Evolutionary conservation across 78 protist genomes (phyloP).

Genomic region (Monocercomonoides exilis): DNA sequence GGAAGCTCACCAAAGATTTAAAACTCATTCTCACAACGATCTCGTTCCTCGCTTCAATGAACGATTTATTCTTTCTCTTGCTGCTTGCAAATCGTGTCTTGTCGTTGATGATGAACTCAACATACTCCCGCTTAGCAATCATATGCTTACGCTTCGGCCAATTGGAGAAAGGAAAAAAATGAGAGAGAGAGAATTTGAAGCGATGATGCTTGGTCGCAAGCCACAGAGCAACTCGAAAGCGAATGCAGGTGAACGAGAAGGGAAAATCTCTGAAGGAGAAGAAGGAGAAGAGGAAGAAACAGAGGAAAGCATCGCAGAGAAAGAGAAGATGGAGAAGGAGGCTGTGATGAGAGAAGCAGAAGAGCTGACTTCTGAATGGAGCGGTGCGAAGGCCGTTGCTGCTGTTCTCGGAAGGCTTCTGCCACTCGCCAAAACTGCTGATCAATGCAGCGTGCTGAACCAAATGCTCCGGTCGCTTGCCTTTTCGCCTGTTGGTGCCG

Average conservation of each 20-base stretch:
- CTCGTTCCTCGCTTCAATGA: conserved; percentile 92
- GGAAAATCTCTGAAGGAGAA: neutral
- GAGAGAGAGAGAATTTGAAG: neutral
- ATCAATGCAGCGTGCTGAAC: neutral
- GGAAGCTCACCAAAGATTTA: conserved; percentile 87
- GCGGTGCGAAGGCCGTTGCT: neutral
- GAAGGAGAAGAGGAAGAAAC: neutral
- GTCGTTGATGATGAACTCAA: conserved; percentile 83
- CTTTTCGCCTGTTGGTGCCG: too few relatives aligned
- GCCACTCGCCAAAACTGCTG: neutral
- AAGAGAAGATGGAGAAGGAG: too few relatives aligned
- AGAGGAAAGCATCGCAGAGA: too few relatives aligned
- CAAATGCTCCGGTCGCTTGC: neutral
- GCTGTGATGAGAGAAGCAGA: too few relatives aligned
- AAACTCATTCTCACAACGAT: conserved; percentile 63
- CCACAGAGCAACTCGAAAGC: neutral
- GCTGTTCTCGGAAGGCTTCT: neutral
- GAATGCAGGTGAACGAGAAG: neutral
- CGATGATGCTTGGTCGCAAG: neutral
- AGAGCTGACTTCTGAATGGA: too few relatives aligned
- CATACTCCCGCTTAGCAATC: conserved; percentile 77
- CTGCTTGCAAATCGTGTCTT: conserved; percentile 45
- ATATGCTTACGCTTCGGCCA: conserved; percentile 38
- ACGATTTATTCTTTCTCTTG: conserved; percentile 90
- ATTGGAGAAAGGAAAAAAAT: too few relatives aligned